Evolutionary conservation across 2,329 filamentous ascomycete species (phyloP), one percentile per base, ranked within the genome.

Genomic region (Diaporthe aspalathi): DNA sequence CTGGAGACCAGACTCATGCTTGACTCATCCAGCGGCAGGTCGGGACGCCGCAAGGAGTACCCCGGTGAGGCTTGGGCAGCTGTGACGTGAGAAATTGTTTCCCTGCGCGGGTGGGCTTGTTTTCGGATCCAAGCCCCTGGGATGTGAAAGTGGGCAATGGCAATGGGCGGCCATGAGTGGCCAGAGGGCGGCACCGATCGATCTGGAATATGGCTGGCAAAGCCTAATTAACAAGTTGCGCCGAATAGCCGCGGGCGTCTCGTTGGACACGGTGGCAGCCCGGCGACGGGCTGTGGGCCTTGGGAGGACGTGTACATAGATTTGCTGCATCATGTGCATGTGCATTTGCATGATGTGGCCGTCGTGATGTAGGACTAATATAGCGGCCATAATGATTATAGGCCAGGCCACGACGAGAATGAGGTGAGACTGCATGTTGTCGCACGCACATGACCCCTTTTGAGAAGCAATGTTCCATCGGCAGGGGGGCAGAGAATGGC

Each of bases 121-220:
- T 57, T 50, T 67, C 72, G 69, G 72, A 69, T 73, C 72, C 72
- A 73, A 60, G 57, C 72, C 57, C 56, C 66, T 71, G 72, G 72
- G 69, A 71, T 68, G 66, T 56, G 60, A 52, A 65, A 63, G 24
- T 32, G 57, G 66, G 66, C 66, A 56, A 56, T 56, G 49, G 66
- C 49, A 57, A 53, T 35, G 52, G 32, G 17, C 57, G 67, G 29
- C 67, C 29, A 22, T 65, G 60, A 65, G 60, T 65, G 60, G 60
- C 38, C 45, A n/a, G 50, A 65, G 29, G 45, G 60, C 60, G n/a
- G 12, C n/a, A 65, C 60, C 60, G 60, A 65, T 50, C 60, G 60
- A 65, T 50, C 45, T 65, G 60, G 29, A 65, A 38, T 65, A 2
- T 50, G 45, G 38, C 60, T 65, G 60, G 60, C 60, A 65, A 50